A percentile compares a stretch with the other conserved stretches of the same genome.
Evolutionary conservation across 768 basidiomycete species (phyloP).

Genomic region (Gymnopilus dilepis): DNA sequence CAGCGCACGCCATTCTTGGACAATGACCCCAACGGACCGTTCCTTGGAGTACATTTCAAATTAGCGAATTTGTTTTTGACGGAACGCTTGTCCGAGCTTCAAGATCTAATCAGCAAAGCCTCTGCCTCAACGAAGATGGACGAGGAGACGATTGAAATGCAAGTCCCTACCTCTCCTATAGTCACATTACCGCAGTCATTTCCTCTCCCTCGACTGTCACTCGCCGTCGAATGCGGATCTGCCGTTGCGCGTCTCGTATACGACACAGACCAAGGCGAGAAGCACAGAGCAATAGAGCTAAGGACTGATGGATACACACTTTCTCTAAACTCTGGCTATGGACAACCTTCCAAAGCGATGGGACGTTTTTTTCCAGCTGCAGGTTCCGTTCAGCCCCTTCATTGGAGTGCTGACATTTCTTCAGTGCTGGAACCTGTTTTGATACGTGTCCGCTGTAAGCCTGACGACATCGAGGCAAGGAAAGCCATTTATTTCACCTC

Average conservation of each 20-base stretch:
- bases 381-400: slow-evolving; percentile 47
- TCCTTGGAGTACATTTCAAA: slow-evolving; percentile 52
- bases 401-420: slow-evolving; percentile 47
- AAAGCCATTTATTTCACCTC: slow-evolving; percentile 34
- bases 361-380: slow-evolving; percentile 31
- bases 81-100: slow-evolving; percentile 59
- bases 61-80: slow-evolving; percentile 53
- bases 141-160: slow-evolving; percentile 4
- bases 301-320: slow-evolving; percentile 57
- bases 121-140: slow-evolving; percentile 24
- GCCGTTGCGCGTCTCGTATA: slow-evolving; percentile 58
- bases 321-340: slow-evolving; percentile 49
- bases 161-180: slow-evolving; percentile 27
- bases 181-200: slow-evolving; percentile 30
- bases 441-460: slow-evolving; percentile 52
- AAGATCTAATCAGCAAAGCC: slow-evolving; percentile 40
- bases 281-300: slow-evolving; percentile 59
- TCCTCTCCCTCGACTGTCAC: slow-evolving; percentile 52
- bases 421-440: slow-evolving; percentile 57
- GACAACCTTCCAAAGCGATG: slow-evolving; percentile 28
- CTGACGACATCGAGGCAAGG: slow-evolving; percentile 26
- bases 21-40: slow-evolving; percentile 64
- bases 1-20: slow-evolving; percentile 51
- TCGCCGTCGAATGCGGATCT: slow-evolving; percentile 55
- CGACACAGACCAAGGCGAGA: slow-evolving; percentile 42